These are phyloP conservation scores for Neurospora cerealis DNA, from an alignment of 495 filamentous ascomycete genomes.

Conservation along the genomic window DNA sequence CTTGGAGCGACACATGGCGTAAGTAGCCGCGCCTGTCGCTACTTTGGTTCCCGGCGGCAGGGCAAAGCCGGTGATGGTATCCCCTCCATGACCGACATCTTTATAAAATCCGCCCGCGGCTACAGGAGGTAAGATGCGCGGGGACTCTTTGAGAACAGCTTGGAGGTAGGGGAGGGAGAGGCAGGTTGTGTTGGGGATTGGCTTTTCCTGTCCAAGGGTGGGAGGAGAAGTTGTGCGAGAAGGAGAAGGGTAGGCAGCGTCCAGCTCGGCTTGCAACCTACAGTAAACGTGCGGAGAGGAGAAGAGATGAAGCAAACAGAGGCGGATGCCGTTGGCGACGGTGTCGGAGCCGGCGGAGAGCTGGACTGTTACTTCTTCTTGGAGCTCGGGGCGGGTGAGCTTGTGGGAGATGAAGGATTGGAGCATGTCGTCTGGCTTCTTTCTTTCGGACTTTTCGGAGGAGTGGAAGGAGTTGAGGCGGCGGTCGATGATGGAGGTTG, in stretches of 20 bases:
- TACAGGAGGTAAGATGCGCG: slow-evolving; percentile 32
- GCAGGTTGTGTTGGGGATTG: slow-evolving; percentile 28
- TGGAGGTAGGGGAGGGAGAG: slow-evolving; percentile 34
- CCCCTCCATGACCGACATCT: slow-evolving; percentile 16
- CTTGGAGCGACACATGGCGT: slow-evolving; percentile 1
- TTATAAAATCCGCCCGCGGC: slow-evolving; percentile 37
- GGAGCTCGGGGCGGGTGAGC: slow-evolving; percentile 25
- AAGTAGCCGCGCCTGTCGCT: slow-evolving; percentile 11
- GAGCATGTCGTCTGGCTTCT: slow-evolving; percentile 20
- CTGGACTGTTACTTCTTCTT: slow-evolving; percentile 31
- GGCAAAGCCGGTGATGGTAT: slow-evolving; percentile 14
- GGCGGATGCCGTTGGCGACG: slow-evolving; percentile 46
- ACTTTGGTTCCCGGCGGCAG: slow-evolving; percentile 21
- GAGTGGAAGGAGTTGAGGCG: slow-evolving; percentile 12
- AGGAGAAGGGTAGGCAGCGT: slow-evolving; percentile 16
- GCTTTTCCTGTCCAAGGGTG: slow-evolving; percentile 22
- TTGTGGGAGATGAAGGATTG: slow-evolving; percentile 36
- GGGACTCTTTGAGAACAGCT: slow-evolving; percentile 35
- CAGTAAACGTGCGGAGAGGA: slow-evolving; percentile 35
- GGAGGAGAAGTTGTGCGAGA: slow-evolving; percentile 18
- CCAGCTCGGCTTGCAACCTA: slow-evolving; percentile 49
- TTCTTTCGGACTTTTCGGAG: neutral
- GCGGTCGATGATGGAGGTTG: slow-evolving; percentile 11
- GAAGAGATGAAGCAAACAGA: slow-evolving; percentile 44
- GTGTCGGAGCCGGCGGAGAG: slow-evolving; percentile 58